Base-by-base conservation (phyloP, 108 stramenopile genomes). In the Pseudonitzschia delicatissima region DNA sequence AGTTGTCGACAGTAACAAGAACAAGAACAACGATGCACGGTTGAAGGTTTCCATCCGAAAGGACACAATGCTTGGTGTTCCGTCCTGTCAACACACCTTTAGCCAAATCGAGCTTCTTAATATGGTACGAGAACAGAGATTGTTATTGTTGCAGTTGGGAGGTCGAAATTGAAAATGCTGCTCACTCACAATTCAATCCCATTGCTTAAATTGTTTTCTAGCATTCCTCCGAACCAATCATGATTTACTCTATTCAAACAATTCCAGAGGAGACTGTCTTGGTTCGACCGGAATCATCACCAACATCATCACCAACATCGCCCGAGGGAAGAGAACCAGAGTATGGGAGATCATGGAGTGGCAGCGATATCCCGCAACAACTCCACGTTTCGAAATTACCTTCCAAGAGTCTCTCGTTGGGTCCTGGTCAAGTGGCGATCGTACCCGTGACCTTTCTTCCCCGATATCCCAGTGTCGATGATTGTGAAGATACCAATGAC, bases 401-500 rank as follows among this genome's bases (percentile, higher is more conserved):
- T 36, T 66, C 72, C 18, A 64, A 55, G 48, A 82, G 42, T 57
- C 26, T 71, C 13, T 75, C 62, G 32, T 53, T 82, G 57, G 77
- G 63, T 15, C 77, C 77, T 6, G 82, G 77, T 20, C 77, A 77
- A 51, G 64, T 68, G 37, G 82, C 77, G 18, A 73, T 78, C 57
- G 71, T 83, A 4, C 77, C 82, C 18, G 37, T 83, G 8, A 78
- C 77, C 8, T 78, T 78, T 42, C 67, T 83, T 32, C 82, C 82
- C 3, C 55, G 74, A 13, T 83, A 67, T 62, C 82, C 82, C 40
- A 33, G 45, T 40, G 2, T 32, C 34, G 72, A 42, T 39, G 51
- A 40, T 28, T 48, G n/a, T 17, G 21, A 48, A 18, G 47, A 48
- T 8, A 48, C 7, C 47, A 39, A 37, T 0, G 62, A 40, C 1